Evolutionary conservation across 2,329 filamentous ascomycete species (phyloP), one percentile per base, ranked within the genome.

Genomic region (Bretziella fagacearum): DNA sequence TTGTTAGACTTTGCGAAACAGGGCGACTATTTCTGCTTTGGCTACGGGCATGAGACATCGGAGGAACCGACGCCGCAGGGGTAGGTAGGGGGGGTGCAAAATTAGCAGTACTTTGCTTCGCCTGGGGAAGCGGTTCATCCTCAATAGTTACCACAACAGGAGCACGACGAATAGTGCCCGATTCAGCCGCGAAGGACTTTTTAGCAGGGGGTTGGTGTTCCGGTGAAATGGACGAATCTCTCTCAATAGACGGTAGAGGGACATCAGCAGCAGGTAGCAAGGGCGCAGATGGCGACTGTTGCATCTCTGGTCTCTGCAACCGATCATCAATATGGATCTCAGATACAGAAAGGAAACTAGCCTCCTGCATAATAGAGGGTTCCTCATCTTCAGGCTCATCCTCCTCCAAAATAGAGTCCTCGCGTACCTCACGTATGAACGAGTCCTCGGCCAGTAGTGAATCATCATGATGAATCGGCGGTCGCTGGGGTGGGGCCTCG

Each of bases 381-480:
- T 43, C 25, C n/a, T 46, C 35, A 8, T 44, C 39, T 6, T 26
- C 42, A 20, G 27, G 18, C 4, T 50, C 37, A 3, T 42, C 32
- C 17, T 50, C 44, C 13, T 47, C 44, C 26, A 48, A 17, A 27
- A 48, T 48, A 6, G 46, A 48, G 20, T 44, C 26, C 10, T 33
- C 33, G 15, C 33, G 43, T 32, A 46, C 37, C 15, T 47, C 23
- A 10, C 29, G 36, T 3, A 30, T 33, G 20, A 17, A 33, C 15
- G 45, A 40, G 29, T 47, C 43, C 17, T 50, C 25, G 27, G 25
- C 42, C 29, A 43, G 8, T 25, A 46, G 20, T 3, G 39, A 44
- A 39, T 35, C 48, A 3, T 50, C 33, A 18, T 26, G 47, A n/a
- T 37, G 35, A 10, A 22, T 15, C 3, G 30, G 35, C 6, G 26